Evolutionary conservation across 306 rosid species (phyloP), one percentile per base, ranked within the genome.

Genomic region (Oxytropis ochrocephala): DNA sequence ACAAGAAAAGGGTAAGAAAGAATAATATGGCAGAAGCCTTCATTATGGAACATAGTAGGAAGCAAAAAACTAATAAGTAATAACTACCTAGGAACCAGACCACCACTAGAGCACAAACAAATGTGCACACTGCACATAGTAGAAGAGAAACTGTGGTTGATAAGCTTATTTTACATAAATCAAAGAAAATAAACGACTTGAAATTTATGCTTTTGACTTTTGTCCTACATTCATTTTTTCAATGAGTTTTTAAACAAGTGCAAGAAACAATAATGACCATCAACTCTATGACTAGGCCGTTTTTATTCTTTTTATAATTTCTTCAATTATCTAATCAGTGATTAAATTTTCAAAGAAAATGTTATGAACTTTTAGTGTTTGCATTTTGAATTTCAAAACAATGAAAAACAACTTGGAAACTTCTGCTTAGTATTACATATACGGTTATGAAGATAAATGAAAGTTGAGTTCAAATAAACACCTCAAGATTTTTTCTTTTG

Each of bases 401-500:
- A 21, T 6, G 5, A 27, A 54, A 29, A 55, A 33, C 27, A 14
- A 58, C 13, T 14, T 35, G 18, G 4, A 35, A 35, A 11, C 7
- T 32, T 30, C 13, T 13, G 21, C 43, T 32, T n/a, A 56, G 32
- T 56, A 32, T 56, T 56, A 56, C 42, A 57, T 57, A 35, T 58
- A 57, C 14, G n/a, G n/a, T 11, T 7, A 51, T 35, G 52, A 9
- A 49, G 43, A 64, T 74, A 13, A 8, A 44, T 47, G 12, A 64
- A 62, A 29, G 29, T 46, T 57, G 46, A 75, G 58, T 42, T 80
- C 10, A 75, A 47, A 64, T 58, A 43, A 68, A 41, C 70, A 93
- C 98, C 98, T 85, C 77, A 77, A 56, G 63, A 90, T 72, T 79
- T 82, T 88, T 21, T 64, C 80, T 74, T 82, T 90, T 49, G 83